Percentiles rank a stretch among this genome's conserved stretches.
phyloP scores from a whole-genome alignment of 176 grass and related monocot genomes.

The Elymus sibiricus region DNA sequence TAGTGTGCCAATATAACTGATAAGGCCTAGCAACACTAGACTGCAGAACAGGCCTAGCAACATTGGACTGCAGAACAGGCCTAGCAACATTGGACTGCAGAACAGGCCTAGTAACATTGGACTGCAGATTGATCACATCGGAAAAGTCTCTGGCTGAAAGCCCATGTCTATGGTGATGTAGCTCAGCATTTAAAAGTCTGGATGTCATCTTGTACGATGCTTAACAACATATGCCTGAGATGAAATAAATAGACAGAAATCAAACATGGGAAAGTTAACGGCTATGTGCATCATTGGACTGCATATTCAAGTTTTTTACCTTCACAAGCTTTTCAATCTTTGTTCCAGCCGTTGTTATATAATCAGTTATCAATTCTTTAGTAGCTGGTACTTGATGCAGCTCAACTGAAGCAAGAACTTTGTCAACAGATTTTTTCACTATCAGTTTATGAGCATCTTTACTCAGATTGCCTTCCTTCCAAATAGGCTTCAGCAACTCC shows the following conservation, averaged over 20 bases:
- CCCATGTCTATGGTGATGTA: conserved; percentile 9
- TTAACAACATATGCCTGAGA: conserved; percentile 52
- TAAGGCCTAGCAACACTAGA: too few relatives aligned
- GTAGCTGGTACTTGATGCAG: conserved; percentile 48
- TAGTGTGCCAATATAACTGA: conserved; percentile 26
- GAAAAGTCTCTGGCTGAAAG: background rate
- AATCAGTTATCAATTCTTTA: conserved; percentile 36
- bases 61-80: background rate
- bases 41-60: too few relatives aligned
- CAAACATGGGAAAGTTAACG: conserved; percentile 11
- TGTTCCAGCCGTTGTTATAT: conserved; percentile 27
- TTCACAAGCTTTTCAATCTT: conserved; percentile 65
- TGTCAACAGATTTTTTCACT: conserved; percentile 63
- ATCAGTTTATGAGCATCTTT: conserved; percentile 64
- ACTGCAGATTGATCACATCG: conserved; percentile 14
- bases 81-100: background rate
- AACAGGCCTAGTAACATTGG: background rate
- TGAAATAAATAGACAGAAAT: conserved; percentile 18
- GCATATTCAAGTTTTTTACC: conserved; percentile 39
- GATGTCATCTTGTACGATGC: conserved; percentile 21
- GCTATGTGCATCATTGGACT: conserved; percentile 4
- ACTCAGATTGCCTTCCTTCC: conserved; percentile 60
- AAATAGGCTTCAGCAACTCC: conserved; percentile 62
- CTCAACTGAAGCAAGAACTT: conserved; percentile 47
- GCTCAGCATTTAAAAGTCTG: conserved; percentile 13